Base-by-base conservation (phyloP, 2,329 filamentous ascomycete genomes). In the Aschersonia sp. region DNA sequence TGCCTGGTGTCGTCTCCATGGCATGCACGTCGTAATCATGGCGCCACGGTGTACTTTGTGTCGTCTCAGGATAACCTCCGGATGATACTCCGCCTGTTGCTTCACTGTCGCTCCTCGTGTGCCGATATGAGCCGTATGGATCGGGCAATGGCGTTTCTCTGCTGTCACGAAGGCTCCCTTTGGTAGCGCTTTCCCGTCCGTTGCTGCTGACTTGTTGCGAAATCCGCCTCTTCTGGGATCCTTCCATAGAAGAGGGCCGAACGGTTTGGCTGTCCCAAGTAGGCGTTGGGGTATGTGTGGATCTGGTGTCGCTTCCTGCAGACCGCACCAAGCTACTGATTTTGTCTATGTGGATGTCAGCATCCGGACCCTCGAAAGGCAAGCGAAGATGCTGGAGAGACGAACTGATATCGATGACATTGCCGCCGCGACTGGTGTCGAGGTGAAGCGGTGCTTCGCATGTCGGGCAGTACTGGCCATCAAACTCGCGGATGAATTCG, bases 11-110 rank as follows among this genome's bases (percentile, higher is more conserved):
- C 0, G 86, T 87, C 64, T 96, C 90, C 87, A 96, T 95, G 4
- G 89, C 88, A 63, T 97, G 90, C 12, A 95, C 79, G 60, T 97
- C 92, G 59, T 95, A 97, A 61, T 97, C 90, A 60, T 96, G 88
- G 48, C 85, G 83, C 56, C 89, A 79, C 41, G 76, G 74, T 39
- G 78, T 78, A 57, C 78, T 83, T 56, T 86, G 80, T 12, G 80
- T 79, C 3, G 82, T 82, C 52, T 90, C 85, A 30, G 81, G 76
- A 59, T 94, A 95, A 43, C 89, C 87, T 29, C 75, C 79, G 1
- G 86, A 88, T 1, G 87, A 92, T 8, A 80, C 73, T 30, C 77
- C 71, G 12, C 84, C 84, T 3, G 85, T 88, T 1, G 76, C 78
- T 53, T 81, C 83, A 56, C 88, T 96, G 55, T 88, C 85, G 56